Conservation (phyloP, 352 stramenopile genomes). For the Phytopythium litorale region DNA sequence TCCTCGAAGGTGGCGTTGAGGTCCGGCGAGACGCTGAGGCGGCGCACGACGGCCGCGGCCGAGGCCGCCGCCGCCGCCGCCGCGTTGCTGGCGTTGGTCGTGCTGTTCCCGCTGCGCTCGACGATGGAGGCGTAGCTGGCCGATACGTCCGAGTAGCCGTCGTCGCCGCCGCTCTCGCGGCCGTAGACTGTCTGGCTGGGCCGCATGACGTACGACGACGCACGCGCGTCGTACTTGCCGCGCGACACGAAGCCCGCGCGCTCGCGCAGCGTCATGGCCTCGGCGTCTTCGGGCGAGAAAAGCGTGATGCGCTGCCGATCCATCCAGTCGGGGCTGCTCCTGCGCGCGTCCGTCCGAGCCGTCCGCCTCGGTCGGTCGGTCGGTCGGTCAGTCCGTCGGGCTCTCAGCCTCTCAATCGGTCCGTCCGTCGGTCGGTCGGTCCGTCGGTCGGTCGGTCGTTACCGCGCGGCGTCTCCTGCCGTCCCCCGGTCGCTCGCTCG, state of each 20-base stretch:
- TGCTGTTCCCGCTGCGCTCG: slow-evolving; percentile 38
- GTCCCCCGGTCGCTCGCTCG: too few species aligned
- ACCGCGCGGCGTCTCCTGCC: background rate
- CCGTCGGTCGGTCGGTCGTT: background rate
- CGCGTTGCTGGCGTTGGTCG: slow-evolving; percentile 12
- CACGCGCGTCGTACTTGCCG: slow-evolving; percentile 29
- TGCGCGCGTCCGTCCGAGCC: background rate
- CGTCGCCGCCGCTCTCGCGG: slow-evolving; percentile 37
- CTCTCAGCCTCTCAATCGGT: too few species aligned
- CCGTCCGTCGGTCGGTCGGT: background rate
- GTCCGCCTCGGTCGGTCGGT: background rate
- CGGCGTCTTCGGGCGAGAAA: slow-evolving; percentile 63
- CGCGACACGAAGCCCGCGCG: slow-evolving; percentile 34
- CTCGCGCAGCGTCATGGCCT: slow-evolving; percentile 68
- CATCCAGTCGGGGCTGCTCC: slow-evolving; percentile 11
- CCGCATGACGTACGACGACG: slow-evolving; percentile 49
- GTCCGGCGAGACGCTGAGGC: slow-evolving; percentile 66
- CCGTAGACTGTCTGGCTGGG: slow-evolving; percentile 66
- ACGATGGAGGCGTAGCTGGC: slow-evolving; percentile 41
- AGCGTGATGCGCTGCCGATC: slow-evolving; percentile 68
- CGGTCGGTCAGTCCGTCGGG: too few species aligned
- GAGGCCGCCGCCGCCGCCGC: slow-evolving; percentile 6
- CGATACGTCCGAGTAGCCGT: slow-evolving; percentile 56
- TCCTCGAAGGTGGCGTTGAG: slow-evolving; percentile 74
- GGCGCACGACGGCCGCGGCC: slow-evolving; percentile 17